Percentiles rank a stretch among this genome's conserved stretches.
These are phyloP conservation scores for Podospora australis DNA, from an alignment of 495 filamentous ascomycete species.

Conservation along the genomic window DNA sequence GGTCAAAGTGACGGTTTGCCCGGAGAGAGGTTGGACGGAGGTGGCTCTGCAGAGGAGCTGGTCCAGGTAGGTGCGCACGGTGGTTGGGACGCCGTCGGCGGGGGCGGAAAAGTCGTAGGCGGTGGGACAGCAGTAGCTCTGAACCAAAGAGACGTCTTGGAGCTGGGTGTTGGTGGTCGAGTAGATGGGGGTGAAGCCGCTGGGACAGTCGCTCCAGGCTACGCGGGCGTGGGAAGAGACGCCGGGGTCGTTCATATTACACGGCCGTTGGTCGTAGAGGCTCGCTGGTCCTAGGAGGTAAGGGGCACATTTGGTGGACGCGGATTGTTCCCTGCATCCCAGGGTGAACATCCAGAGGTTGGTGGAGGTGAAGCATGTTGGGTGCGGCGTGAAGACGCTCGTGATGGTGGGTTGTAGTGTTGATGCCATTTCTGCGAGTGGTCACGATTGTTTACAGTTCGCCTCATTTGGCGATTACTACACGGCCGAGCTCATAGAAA, in stretches of 20 bases:
- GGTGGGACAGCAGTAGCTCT: neutral
- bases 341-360: no score
- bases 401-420: neutral
- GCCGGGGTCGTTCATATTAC: no score
- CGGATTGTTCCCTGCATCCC: no score
- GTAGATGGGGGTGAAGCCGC: neutral
- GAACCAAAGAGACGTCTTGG: neutral
- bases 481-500: no score
- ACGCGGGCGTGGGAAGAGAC: no score
- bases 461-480: no score
- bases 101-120: neutral
- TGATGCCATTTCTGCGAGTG: no score
- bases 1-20: neutral
- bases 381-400: neutral
- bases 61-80: neutral
- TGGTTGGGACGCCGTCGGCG: neutral
- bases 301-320: no score
- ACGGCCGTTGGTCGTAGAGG: no score
- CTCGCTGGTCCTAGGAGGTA: no score
- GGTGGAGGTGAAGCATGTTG: neutral
- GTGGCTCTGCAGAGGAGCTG: neutral
- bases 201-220: neutral
- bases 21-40: neutral
- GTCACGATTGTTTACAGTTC: no score
- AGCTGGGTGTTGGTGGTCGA: neutral